Evolutionary conservation across 768 basidiomycete species (phyloP).

Genomic region (Phylloporus arenicola): DNA sequence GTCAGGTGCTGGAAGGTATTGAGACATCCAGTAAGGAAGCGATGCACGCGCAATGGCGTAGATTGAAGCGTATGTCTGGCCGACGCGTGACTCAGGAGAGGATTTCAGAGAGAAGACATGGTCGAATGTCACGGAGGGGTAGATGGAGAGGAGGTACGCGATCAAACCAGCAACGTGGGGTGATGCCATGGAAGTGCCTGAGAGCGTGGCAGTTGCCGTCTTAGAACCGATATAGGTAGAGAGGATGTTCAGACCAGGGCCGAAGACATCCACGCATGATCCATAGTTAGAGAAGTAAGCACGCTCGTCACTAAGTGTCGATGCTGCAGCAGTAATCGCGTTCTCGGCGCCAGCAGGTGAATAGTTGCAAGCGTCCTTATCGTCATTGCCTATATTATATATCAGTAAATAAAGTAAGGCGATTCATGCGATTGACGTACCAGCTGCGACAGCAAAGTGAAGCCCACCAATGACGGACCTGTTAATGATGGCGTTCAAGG

Average conservation of each 20-base stretch:
- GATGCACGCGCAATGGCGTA: conserved; percentile 52
- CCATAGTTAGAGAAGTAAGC: conserved; percentile 95
- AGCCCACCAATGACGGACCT: conserved; percentile 76
- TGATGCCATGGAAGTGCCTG: conserved; percentile 92
- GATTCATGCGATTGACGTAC: conserved; percentile 37
- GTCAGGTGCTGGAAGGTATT: conserved; percentile 50
- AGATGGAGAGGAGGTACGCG: conserved; percentile 89
- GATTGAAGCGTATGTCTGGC: conserved; percentile 38
- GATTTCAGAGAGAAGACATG: conserved; percentile 40
- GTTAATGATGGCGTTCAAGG: conserved; percentile 83
- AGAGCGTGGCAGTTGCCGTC: conserved; percentile 65
- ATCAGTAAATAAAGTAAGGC: not conserved
- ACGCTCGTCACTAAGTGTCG: conserved; percentile 72
- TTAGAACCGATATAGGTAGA: conserved; percentile 75
- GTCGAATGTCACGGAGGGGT: conserved; percentile 62
- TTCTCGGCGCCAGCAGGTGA: conserved; percentile 88
- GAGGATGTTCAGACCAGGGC: conserved; percentile 84
- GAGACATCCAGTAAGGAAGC: conserved; percentile 54
- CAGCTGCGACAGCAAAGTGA: conserved; percentile 96
- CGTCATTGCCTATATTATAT: conserved; percentile 57
- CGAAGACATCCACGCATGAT: conserved; percentile 87
- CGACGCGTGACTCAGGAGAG: conserved; percentile 33
- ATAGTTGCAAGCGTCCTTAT: conserved; percentile 85
- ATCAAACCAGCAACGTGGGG: conserved; percentile 88
- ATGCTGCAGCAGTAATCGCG: conserved; percentile 93